phyloP scores from a whole-genome alignment of 2,329 filamentous ascomycete genomes.

The Pseudogymnoascus sp. region DNA sequence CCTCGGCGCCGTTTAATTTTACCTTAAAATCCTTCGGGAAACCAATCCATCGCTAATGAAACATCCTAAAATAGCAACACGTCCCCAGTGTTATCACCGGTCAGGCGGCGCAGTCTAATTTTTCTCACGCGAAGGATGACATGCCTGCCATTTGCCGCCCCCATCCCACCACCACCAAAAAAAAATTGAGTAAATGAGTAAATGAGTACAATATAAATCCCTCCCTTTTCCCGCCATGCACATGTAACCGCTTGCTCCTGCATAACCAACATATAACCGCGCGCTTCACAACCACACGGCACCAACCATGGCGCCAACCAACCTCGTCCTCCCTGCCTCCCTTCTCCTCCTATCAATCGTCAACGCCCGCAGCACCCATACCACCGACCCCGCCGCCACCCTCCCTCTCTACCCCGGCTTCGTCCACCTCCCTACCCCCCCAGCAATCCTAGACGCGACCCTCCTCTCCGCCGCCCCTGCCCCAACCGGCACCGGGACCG shows the following conservation, averaged over 20 bases:
- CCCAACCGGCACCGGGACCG: not conserved
- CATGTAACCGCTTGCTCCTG: not conserved
- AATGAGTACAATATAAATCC: not conserved
- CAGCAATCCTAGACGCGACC: not conserved
- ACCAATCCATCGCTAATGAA: not conserved
- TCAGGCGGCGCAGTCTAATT: not conserved
- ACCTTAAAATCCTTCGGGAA: not conserved
- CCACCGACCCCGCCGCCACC: constrained; percentile 27
- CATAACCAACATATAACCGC: constrained; percentile 28
- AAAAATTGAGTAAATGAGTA: not conserved
- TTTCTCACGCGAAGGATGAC: not conserved
- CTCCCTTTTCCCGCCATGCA: not conserved
- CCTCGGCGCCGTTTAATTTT: not conserved
- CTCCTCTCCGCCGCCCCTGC: not conserved
- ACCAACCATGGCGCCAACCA: constrained; percentile 29
- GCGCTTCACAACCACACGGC: constrained; percentile 32
- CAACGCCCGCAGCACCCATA: constrained; percentile 30
- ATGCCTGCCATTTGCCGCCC: not conserved
- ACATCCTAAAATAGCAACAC: not conserved
- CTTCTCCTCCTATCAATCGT: constrained; percentile 31
- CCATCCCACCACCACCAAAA: not conserved
- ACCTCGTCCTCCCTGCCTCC: constrained; percentile 27
- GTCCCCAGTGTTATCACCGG: not conserved
- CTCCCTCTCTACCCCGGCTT: constrained; percentile 37
- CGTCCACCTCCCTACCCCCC: constrained; percentile 21